Conservation (phyloP, 1,139 yeast genomes). For the Kazachstania sp. region DNA sequence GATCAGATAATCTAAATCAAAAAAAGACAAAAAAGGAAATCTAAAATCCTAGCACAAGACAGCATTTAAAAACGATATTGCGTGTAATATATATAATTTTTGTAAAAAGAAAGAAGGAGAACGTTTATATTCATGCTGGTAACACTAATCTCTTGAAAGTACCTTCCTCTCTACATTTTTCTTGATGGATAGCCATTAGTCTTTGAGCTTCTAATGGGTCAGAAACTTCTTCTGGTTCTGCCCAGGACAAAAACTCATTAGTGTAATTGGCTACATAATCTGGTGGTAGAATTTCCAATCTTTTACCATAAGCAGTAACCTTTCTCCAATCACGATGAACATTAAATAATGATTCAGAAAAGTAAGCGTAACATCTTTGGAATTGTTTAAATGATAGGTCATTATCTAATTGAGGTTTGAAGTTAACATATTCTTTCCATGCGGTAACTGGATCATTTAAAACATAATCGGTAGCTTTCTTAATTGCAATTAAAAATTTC, state of each 20-base stretch:
- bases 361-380: slow-evolving; percentile 48
- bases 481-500: slow-evolving; percentile 41
- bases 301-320: slow-evolving; percentile 5
- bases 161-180: neutral
- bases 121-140: neutral
- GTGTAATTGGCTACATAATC: slow-evolving; percentile 1
- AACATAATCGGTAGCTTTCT: slow-evolving; percentile 43
- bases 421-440: slow-evolving; percentile 40
- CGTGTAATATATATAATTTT: too few relatives aligned
- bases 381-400: slow-evolving; percentile 40
- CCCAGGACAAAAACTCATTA: slow-evolving; percentile 4
- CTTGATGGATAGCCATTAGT: slow-evolving; percentile 5
- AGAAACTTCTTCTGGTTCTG: slow-evolving; percentile 4
- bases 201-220: slow-evolving; percentile 5
- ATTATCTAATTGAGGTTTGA: slow-evolving; percentile 42
- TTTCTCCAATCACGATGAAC: slow-evolving; percentile 5
- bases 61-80: too few relatives aligned
- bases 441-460: slow-evolving; percentile 39
- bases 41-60: too few relatives aligned
- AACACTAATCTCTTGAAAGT: slow-evolving; percentile 2
- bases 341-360: slow-evolving; percentile 28
- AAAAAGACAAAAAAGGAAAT: too few relatives aligned
- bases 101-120: neutral
- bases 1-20: too few relatives aligned
- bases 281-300: neutral